These are phyloP conservation scores for Russula virescens DNA, from an alignment of 768 basidiomycete genomes.

Conservation along the genomic window DNA sequence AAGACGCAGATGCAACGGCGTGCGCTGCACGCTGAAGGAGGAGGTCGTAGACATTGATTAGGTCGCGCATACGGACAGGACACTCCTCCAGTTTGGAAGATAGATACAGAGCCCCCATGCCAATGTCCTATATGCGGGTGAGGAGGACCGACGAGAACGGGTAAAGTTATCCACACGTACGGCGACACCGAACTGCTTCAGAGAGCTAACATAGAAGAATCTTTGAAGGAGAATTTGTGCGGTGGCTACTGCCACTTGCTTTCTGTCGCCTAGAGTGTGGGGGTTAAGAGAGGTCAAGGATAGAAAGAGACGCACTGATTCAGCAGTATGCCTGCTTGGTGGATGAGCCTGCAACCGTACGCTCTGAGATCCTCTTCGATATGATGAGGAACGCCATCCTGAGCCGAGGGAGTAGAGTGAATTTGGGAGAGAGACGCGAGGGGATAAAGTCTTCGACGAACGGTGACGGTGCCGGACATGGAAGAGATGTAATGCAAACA, in stretches of 20 bases:
- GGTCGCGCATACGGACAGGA: slow-evolving; percentile 84
- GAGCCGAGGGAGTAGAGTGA: slow-evolving; percentile 68
- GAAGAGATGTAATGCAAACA: slow-evolving; percentile 20
- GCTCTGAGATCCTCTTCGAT: slow-evolving; percentile 86
- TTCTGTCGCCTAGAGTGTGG: slow-evolving; percentile 41
- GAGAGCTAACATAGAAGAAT: slow-evolving; percentile 93
- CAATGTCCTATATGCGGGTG: slow-evolving; percentile 55
- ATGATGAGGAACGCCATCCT: slow-evolving; percentile 75
- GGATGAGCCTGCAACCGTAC: slow-evolving; percentile 90
- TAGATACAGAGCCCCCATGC: slow-evolving; percentile 83
- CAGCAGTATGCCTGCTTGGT: slow-evolving; percentile 88
- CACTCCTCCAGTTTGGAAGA: slow-evolving; percentile 92
- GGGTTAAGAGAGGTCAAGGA: slow-evolving; percentile 4
- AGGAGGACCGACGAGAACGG: neutral
- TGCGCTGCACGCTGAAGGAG: slow-evolving; percentile 72
- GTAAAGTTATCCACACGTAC: slow-evolving; percentile 42
- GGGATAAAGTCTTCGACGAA: slow-evolving; percentile 49
- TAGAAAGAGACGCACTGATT: slow-evolving; percentile 58
- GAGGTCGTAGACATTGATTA: slow-evolving; percentile 91
- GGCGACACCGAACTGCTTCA: slow-evolving; percentile 91
- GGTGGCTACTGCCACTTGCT: slow-evolving; percentile 94
- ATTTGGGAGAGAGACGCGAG: slow-evolving; percentile 79
- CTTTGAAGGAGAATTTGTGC: slow-evolving; percentile 95
- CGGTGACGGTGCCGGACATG: slow-evolving; percentile 2
- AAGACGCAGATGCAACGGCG: slow-evolving; percentile 29